Evolutionary conservation across 805 yeast species (phyloP).

Genomic region (Cyberlindnera euphorbiiphila): DNA sequence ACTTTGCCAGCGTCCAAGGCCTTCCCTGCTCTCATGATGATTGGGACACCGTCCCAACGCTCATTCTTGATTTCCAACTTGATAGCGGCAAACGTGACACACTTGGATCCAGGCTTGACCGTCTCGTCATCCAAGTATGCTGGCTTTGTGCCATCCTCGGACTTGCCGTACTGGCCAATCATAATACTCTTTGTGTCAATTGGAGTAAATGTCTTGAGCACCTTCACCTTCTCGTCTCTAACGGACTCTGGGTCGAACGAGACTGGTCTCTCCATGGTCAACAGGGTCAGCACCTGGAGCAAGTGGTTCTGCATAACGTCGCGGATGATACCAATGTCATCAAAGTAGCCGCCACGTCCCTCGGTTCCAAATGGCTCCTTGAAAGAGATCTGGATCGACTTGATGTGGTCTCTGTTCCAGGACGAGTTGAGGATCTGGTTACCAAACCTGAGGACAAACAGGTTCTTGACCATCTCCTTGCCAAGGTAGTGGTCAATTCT

Average conservation of each 20-base stretch:
- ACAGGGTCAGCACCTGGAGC: conserved; percentile 83
- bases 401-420: conserved; percentile 80
- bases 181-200: conserved; percentile 64
- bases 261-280: conserved; percentile 94
- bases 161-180: conserved; percentile 82
- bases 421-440: conserved; percentile 83
- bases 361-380: conserved; percentile 99
- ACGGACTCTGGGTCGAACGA: conserved; percentile 90
- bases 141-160: conserved; percentile 86
- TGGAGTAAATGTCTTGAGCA: conserved; percentile 74
- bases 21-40: conserved; percentile 94
- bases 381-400: conserved; percentile 82
- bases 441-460: conserved; percentile 84
- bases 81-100: conserved; percentile 90
- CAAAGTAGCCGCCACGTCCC: conserved; percentile 98
- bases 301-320: conserved; percentile 98
- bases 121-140: conserved; percentile 90
- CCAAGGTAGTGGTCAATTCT: conserved; percentile 98
- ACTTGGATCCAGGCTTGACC: conserved; percentile 74
- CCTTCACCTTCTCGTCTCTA: conserved; percentile 94
- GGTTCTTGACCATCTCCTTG: conserved; percentile 95
- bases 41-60: conserved; percentile 98
- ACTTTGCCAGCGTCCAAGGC: conserved; percentile 95
- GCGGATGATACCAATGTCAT: conserved; percentile 89
- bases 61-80: conserved; percentile 79